Evolutionary conservation across 805 yeast genomes (phyloP).

Genomic region (Saccharomycopsis lassenensis): DNA sequence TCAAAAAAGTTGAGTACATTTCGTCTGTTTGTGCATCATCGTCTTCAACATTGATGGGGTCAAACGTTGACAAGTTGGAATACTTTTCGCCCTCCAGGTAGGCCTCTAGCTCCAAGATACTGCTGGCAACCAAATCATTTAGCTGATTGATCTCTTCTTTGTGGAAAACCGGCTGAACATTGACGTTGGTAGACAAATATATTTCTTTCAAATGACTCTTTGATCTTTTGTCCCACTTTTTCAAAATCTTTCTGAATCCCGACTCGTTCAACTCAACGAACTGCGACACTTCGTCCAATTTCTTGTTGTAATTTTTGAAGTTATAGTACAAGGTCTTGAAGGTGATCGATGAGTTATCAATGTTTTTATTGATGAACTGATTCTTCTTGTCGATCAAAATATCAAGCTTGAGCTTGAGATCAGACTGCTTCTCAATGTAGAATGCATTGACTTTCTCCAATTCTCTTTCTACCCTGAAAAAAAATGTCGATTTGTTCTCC

Average conservation of each 20-base stretch:
- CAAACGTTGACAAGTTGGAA: conserved; percentile 4
- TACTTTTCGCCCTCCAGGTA: conserved; percentile 39
- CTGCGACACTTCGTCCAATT: conserved; percentile 79
- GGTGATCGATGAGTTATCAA: conserved; percentile 42
- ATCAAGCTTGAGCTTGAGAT: conserved; percentile 68
- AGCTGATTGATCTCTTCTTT: conserved; percentile 75
- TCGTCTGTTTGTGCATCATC: conserved; percentile 51
- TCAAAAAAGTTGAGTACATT: conserved; percentile 57
- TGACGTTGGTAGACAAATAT: conserved; percentile 83
- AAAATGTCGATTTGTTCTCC: conserved; percentile 83
- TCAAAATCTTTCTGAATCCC: conserved; percentile 89
- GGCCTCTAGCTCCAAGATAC: conserved; percentile 66
- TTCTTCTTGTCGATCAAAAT: conserved; percentile 62
- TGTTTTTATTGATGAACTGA: conserved; percentile 28
- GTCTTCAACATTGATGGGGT: conserved; percentile 2
- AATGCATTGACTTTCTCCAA: conserved; percentile 91
- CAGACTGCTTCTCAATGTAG: conserved; percentile 84
- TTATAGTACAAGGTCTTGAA: conserved; percentile 80
- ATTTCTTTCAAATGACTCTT: conserved; percentile 91
- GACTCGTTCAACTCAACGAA: conserved; percentile 91
- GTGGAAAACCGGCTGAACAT: conserved; percentile 94
- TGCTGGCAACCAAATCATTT: conserved; percentile 62
- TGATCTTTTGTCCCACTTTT: conserved; percentile 97
- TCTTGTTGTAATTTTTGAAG: conserved; percentile 80
- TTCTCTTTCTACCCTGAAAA: conserved; percentile 87